Conservation (phyloP, 2,329 filamentous ascomycete species). For the Lasiodiplodia sp. region DNA sequence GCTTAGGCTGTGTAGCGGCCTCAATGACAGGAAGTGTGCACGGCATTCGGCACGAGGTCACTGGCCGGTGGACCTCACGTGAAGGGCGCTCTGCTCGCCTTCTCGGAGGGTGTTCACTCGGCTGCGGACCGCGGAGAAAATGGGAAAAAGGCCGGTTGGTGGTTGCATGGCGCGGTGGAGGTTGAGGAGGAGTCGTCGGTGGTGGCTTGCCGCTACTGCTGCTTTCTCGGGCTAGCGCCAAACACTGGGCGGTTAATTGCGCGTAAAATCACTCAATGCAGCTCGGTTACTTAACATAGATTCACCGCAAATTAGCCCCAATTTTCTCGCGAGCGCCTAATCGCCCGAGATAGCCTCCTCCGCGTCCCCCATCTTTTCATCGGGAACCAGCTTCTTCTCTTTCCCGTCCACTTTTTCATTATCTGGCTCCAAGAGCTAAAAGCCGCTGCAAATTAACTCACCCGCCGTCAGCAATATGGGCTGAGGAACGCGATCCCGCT, state of each 20-base stretch:
- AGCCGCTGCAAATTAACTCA: too few relatives aligned
- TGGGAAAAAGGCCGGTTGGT: not conserved
- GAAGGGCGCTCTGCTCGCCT: too few relatives aligned
- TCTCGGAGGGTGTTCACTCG: not conserved
- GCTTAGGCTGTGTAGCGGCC: constrained; percentile 15
- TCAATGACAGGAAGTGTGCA: not conserved
- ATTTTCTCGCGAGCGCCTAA: not conserved
- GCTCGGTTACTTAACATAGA: constrained; percentile 9
- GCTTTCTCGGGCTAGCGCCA: not conserved
- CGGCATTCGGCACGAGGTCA: constrained; percentile 13
- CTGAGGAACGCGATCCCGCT: too few relatives aligned
- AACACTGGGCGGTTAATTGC: not conserved
- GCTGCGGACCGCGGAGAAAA: not conserved
- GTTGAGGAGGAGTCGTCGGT: constrained; percentile 8
- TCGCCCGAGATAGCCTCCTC: not conserved
- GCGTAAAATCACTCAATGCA: constrained; percentile 13
- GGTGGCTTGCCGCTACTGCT: constrained; percentile 21
- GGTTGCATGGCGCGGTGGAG: not conserved
- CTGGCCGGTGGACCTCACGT: not conserved
- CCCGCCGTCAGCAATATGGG: too few relatives aligned
- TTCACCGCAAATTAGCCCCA: constrained; percentile 16
- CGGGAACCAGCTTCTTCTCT: too few relatives aligned
- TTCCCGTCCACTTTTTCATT: too few relatives aligned
- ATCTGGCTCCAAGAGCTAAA: too few relatives aligned
- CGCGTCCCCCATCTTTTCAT: not conserved